Base-by-base conservation (phyloP, 2,329 filamentous ascomycete species). In the Talaromyces islandicus region DNA sequence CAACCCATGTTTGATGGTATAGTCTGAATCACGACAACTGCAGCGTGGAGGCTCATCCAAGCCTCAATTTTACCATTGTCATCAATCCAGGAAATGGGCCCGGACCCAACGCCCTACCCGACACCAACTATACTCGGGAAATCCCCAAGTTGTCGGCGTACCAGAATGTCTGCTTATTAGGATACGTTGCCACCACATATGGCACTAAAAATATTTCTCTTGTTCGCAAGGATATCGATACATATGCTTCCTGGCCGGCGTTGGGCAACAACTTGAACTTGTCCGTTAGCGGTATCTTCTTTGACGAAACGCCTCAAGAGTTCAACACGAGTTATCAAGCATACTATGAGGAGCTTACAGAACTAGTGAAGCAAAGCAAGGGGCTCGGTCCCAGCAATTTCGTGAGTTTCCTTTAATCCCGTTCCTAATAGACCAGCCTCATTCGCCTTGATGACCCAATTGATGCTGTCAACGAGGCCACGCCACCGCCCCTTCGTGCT, bases 151-250 rank as follows among this genome's bases (percentile, higher is more conserved):
- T 81, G 53, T 72, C 74, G 58, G 66, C 69, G 21, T 71, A 76
- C 64, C 67, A 76, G 61, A 83, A 84, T 69, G 77, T 80, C 57
- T 73, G 76, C 35, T 75, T 81, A 54, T 69, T 84, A 58, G 79
- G 76, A 11, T 82, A 81, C 67, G 80, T 83, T 67, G 71, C 80
- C 52, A 79, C 78, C 59, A 81, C 78, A 41, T 85, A 82, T 67
- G 72, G 70, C 24, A 69, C 65, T 53, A 73, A 74, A 55, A 67
- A 74, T 55, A 66, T 80, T 70, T 68, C 74, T 66, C 60, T 75
- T 71, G 68, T 78, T 54, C 68, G 67, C 59, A 64, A 69, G 61
- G 80, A 83, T 61, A 75, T 83, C 52, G 72, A 73, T 56, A 71
- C 70, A 4, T 82, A 81, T 60, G 75, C 73, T 17, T 74, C 71